Base-by-base conservation (phyloP, 2,329 filamentous ascomycete genomes). In the Trichoderma pleuroti region DNA sequence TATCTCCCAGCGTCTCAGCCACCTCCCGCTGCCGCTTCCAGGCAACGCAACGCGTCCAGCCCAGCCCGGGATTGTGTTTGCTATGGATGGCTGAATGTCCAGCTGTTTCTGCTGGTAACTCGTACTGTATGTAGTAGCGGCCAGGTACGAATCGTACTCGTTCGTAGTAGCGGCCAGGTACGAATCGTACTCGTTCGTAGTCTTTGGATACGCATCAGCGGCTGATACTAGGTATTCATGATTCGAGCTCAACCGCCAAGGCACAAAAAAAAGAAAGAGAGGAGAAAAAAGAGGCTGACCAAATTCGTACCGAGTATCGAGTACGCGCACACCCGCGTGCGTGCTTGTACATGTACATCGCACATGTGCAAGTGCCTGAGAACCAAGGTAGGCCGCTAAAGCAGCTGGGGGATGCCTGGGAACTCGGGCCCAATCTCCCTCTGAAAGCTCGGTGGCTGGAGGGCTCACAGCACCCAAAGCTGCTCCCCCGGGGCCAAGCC, bases 1-100 rank as follows among this genome's bases (percentile, higher is more conserved):
- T 70, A 70, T 70, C 68, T 64, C 60, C 49, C 46, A 52, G 56
- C 54, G 59, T 63, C 68, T 70, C 68, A 70, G 68, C 68, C 68
- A 70, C 68, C 68, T 70, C 68, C 68, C 60, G 68, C 49, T 56
- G 54, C 36, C 24, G 64, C 61, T 64, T 30, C 34, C 61, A 46
- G 49, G 63, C 63, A 36, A 68, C 65, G 65, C 65, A 36, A 68
- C 65, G 65, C 65, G 65, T 68, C 65, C 65, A 26, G 54, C 34
- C 65, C 65, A 26, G 54, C 34, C 65, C 54, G 21, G 28, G 54
- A 49, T 60, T 56, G 14, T 21, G 21, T 30, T 42, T 68, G 52
- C 34, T 34, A 10, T 32, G 7, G 30, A 18, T 39, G n/a, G 26
- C 3, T 28, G 39, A 16, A 42, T 42, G 39, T n/a, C 18, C 39